phyloP scores from a whole-genome alignment of 2,329 filamentous ascomycete species.

The Ophiostoma ips region DNA sequence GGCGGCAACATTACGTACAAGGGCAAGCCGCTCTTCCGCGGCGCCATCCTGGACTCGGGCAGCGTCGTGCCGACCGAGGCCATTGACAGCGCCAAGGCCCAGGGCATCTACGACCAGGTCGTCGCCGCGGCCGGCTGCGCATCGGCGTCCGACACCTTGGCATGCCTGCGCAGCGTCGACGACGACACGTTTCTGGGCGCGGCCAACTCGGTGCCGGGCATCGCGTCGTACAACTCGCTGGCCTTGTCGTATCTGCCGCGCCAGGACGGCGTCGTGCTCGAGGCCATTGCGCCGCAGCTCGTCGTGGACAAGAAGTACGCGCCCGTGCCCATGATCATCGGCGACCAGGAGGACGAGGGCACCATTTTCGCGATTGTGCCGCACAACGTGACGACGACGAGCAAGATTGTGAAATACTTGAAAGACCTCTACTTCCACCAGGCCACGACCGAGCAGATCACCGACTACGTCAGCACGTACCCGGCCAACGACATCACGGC shows the following conservation, averaged over 20 bases:
- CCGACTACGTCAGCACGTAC: conserved; percentile 48
- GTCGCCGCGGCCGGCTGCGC: conserved; percentile 48
- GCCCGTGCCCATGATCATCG: conserved; percentile 41
- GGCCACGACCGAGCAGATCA: conserved; percentile 36
- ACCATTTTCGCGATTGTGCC: conserved; percentile 62
- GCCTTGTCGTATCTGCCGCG: conserved; percentile 62
- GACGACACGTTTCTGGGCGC: conserved; percentile 51
- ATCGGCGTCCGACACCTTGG: conserved; percentile 39
- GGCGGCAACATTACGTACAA: conserved; percentile 59
- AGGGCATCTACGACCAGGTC: conserved; percentile 50
- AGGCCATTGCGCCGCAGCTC: conserved; percentile 48
- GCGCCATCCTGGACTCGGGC: conserved; percentile 65
- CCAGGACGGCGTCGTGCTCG: conserved; percentile 51
- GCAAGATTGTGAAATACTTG: conserved; percentile 48
- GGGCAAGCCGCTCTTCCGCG: conserved; percentile 59
- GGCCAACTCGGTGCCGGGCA: conserved; percentile 52
- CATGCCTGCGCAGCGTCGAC: conserved; percentile 48
- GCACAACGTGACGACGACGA: conserved; percentile 48
- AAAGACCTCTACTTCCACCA: conserved; percentile 42
- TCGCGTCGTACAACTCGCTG: conserved; percentile 50
- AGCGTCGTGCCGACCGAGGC: conserved; percentile 45
- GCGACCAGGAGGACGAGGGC: conserved; percentile 69
- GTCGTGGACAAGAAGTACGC: conserved; percentile 33
- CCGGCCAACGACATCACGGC: conserved; percentile 35
- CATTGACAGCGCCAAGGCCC: conserved; percentile 52